A percentile compares a stretch with the other conserved stretches of the same genome.
phyloP scores from a whole-genome alignment of 192 early-diverging fungal species.

The Oehlia diaphana region DNA sequence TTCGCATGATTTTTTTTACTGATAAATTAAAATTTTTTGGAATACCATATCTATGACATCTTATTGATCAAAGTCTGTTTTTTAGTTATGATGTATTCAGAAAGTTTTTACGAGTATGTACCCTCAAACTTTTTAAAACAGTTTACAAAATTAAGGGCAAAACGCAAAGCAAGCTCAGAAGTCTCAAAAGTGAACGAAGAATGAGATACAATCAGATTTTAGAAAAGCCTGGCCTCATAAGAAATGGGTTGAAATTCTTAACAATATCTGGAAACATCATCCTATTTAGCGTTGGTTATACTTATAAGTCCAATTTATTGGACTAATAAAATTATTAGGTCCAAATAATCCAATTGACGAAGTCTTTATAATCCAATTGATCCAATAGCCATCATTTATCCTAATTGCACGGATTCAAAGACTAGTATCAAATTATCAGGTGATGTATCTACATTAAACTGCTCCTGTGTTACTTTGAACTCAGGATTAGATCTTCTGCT shows the following conservation, averaged over 20 bases:
- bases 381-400: too few species aligned
- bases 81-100: too few species aligned
- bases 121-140: too few species aligned
- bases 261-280: background rate
- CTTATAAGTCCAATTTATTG: too few species aligned
- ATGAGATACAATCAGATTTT: background rate
- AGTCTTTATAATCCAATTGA: too few species aligned
- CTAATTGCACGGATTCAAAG: constrained; percentile 8
- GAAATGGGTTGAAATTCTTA: background rate
- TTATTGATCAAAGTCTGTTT: too few species aligned
- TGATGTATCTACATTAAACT: background rate
- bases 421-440: constrained; percentile 7
- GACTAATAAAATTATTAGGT: too few species aligned
- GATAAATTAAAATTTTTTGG: too few species aligned
- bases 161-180: background rate
- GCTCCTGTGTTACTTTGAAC: constrained; percentile 13
- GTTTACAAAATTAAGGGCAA: background rate
- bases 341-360: too few species aligned
- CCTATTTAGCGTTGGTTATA: background rate
- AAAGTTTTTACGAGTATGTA: too few species aligned
- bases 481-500: constrained; percentile 13
- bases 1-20: too few species aligned
- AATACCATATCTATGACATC: too few species aligned
- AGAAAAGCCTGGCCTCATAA: constrained; percentile 5
- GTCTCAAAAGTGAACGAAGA: background rate